These are phyloP conservation scores for Monosporascus sp. DNA, from an alignment of 2,329 filamentous ascomycete genomes.

Conservation along the genomic window DNA sequence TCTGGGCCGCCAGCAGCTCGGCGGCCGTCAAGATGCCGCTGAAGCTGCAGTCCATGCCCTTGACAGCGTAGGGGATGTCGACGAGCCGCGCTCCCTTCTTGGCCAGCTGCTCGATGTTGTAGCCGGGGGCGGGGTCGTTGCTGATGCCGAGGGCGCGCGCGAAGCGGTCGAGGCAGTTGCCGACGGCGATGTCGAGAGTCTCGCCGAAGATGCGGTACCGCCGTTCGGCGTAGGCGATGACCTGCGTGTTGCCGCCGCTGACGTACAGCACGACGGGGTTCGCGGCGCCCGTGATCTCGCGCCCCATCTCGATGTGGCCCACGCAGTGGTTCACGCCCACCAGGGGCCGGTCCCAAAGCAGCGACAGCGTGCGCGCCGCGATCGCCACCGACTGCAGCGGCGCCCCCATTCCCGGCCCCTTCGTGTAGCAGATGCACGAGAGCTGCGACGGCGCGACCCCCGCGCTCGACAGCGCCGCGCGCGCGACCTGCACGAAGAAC, in stretches of 20 bases:
- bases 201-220: constrained; percentile 98
- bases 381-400: constrained; percentile 83
- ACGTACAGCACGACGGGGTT: constrained; percentile 97
- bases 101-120: constrained; percentile 96
- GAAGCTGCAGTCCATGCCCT: constrained; percentile 98
- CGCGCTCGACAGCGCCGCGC: constrained; percentile 69
- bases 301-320: constrained; percentile 97
- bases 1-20: constrained; percentile 70
- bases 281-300: constrained; percentile 80
- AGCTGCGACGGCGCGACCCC: constrained; percentile 58
- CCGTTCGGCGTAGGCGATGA: constrained; percentile 92
- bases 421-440: constrained; percentile 92
- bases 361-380: constrained; percentile 71
- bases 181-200: constrained; percentile 93
- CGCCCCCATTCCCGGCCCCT: constrained; percentile 93
- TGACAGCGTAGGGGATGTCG: constrained; percentile 91
- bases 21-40: constrained; percentile 83
- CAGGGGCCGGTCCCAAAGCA: constrained; percentile 84
- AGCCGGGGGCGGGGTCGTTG: constrained; percentile 94
- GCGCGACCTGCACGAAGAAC: constrained; percentile 79
- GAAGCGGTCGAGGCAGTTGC: constrained; percentile 95
- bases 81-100: constrained; percentile 62
- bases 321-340: constrained; percentile 98
- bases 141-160: constrained; percentile 84
- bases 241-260: constrained; percentile 92